Evolutionary conservation across 768 basidiomycete species (phyloP), one percentile per base, ranked within the genome.

Genomic region (Nevesoporus exiguus): DNA sequence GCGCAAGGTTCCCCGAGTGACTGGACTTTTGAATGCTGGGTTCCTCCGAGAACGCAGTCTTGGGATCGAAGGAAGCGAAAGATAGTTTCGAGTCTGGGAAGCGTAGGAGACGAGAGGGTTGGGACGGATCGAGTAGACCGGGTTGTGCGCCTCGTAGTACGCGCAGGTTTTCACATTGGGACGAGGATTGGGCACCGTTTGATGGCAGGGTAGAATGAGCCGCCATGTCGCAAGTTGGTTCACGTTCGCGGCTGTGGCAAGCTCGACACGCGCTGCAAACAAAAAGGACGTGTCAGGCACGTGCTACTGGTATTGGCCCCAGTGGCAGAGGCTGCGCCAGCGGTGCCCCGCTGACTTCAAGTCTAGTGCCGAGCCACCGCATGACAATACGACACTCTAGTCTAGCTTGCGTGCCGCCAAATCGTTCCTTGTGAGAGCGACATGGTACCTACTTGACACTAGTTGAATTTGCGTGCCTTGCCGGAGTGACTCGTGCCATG

Each of bases 1-100:
- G 74, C 45, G 76, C 75, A 1, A 76, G 71, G 36, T 78, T 76
- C n/a, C 77, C 76, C 34, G 76, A 72, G 11, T 76, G 63, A 24
- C 74, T 78, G 46, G 77, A 72, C 46, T 72, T 79, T 30, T 66
- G 73, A 19, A 74, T 25, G 51, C 74, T 73, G 17, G 74, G 66
- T 3, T 72, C 61, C 33, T 70, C 74, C 14, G 73, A 69, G n/a
- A 77, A 73, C 0, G 87, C 90, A 24, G 83, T 78, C 49, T 76
- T 76, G 5, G 88, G 85, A 64, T 91, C 81, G 55, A 88, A 90
- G n/a, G 77, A 78, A 10, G 90, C 86, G 61, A 92, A 92, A 5
- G 75, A 78, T n/a, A 91, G 71, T 29, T 58, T 81, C 4, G 86
- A 81, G n/a, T 74, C 75, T 3, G 79, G 76, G 39, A 73, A 69